Conservation (phyloP, 1,139 yeast genomes). For the Debaryomyces robertsiae region DNA sequence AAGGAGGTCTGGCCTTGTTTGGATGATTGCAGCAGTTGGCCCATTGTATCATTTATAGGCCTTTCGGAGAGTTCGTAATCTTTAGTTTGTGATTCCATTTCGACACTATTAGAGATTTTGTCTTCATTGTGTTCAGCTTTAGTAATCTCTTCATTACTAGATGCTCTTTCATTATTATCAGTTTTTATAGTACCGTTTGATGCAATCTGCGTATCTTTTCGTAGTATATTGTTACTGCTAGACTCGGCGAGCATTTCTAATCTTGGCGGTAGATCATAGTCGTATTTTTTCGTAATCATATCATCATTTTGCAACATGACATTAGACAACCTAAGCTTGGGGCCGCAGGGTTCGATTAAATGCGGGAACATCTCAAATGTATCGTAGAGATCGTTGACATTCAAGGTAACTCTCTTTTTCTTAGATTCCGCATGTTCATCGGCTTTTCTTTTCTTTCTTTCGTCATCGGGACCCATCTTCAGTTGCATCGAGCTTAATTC, state of each 20-base stretch:
- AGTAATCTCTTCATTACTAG: not conserved
- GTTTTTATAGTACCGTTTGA: slow-evolving; percentile 5
- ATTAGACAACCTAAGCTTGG: slow-evolving; percentile 52
- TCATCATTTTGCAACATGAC: slow-evolving; percentile 65
- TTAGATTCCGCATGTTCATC: slow-evolving; percentile 25
- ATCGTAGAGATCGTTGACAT: slow-evolving; percentile 67
- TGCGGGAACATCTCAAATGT: slow-evolving; percentile 67
- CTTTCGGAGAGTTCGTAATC: slow-evolving; percentile 1
- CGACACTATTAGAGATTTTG: slow-evolving; percentile 3
- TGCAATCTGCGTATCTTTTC: slow-evolving; percentile 8
- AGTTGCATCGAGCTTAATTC: slow-evolving; percentile 16
- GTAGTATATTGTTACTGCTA: slow-evolving; percentile 16
- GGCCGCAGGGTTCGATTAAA: slow-evolving; percentile 67
- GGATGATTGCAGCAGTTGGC: not conserved
- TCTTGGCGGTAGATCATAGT: slow-evolving; percentile 46
- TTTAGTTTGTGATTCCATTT: slow-evolving; percentile 1
- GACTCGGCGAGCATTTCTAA: slow-evolving; percentile 20
- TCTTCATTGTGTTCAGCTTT: slow-evolving; percentile 9
- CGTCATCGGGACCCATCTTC: slow-evolving; percentile 12
- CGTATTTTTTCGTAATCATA: slow-evolving; percentile 34
- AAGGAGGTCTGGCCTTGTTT: not conserved
- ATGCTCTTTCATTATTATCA: slow-evolving; percentile 3
- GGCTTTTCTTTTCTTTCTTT: slow-evolving; percentile 21
- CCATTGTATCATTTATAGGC: not conserved
- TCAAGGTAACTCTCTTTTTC: slow-evolving; percentile 44